Percentiles rank a stretch among this genome's conserved stretches.
Conservation (phyloP, 805 yeast genomes). For the Ogataea henricii region DNA sequence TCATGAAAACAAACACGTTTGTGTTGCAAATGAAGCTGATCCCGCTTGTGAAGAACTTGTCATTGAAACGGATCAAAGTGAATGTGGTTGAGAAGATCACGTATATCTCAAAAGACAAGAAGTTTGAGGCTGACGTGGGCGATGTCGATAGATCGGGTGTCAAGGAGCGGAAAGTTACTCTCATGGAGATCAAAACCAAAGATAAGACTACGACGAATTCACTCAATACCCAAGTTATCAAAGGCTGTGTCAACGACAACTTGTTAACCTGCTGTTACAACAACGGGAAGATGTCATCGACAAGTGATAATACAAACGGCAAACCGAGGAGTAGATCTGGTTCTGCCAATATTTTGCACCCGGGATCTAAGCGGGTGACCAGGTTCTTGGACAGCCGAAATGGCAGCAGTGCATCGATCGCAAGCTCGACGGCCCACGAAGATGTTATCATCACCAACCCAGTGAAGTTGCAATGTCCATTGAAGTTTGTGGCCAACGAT, state of each 20-base stretch:
- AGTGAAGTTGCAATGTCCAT: constrained; percentile 39
- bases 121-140: constrained; percentile 56
- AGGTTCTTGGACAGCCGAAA: constrained; percentile 23
- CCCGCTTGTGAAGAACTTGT: constrained; percentile 64
- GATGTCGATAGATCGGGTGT: constrained; percentile 35
- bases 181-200: constrained; percentile 67
- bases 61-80: constrained; percentile 62
- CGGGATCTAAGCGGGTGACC: constrained; percentile 20
- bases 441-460: constrained; percentile 40
- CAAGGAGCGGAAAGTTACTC: constrained; percentile 55
- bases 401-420: constrained; percentile 3
- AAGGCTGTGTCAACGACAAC: constrained; percentile 59
- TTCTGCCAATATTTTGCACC: constrained; percentile 14
- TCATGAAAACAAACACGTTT: constrained; percentile 35
- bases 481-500: constrained; percentile 35
- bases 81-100: constrained; percentile 68
- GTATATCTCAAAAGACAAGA: constrained; percentile 57
- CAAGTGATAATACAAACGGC: not conserved
- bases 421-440: constrained; percentile 13
- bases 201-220: constrained; percentile 36
- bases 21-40: constrained; percentile 61
- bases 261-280: constrained; percentile 58
- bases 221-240: constrained; percentile 61
- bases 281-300: constrained; percentile 20
- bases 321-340: constrained; percentile 24